phyloP scores from a whole-genome alignment of 108 stramenopile species.

The Poteriospumella lacustris region DNA sequence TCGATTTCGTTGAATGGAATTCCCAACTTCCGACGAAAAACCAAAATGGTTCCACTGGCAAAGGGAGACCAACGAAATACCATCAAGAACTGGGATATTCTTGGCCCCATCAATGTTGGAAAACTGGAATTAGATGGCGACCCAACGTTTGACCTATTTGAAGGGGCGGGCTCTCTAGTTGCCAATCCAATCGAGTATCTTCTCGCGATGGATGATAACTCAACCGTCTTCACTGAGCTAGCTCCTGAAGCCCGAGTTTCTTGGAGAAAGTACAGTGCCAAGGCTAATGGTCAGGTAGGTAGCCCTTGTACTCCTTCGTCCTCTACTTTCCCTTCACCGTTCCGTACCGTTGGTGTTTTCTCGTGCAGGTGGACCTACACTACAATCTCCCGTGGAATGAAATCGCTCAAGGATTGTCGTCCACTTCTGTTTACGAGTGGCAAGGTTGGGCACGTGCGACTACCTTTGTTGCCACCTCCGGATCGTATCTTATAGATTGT shows the following conservation, averaged over 20 bases:
- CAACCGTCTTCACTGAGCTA: background rate
- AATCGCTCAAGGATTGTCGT: conserved; percentile 6
- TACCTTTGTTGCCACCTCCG: background rate
- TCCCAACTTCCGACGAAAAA: too few species aligned
- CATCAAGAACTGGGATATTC: conserved; percentile 37
- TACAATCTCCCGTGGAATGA: conserved; percentile 18
- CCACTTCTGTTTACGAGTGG: background rate
- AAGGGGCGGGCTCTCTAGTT: background rate
- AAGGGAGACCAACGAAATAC: conserved; percentile 54
- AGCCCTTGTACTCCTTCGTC: too few species aligned
- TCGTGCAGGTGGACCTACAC: conserved; percentile 3
- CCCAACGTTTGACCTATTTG: background rate
- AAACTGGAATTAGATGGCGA: conserved; percentile 28
- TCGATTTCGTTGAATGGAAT: too few species aligned
- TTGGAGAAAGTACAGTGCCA: background rate
- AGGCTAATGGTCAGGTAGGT: background rate
- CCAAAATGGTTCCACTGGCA: too few species aligned
- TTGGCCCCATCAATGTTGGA: conserved; percentile 25
- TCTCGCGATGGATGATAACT: background rate
- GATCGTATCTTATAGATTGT: conserved; percentile 21
- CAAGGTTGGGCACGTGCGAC: conserved; percentile 13
- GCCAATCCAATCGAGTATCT: background rate
- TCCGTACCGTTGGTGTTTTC: background rate
- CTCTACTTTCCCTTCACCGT: too few species aligned
- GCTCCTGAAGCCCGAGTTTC: background rate